Evolutionary conservation across 2,329 filamentous ascomycete species (phyloP), one percentile per base, ranked within the genome.

Genomic region (Teratosphaeria zuluensis): DNA sequence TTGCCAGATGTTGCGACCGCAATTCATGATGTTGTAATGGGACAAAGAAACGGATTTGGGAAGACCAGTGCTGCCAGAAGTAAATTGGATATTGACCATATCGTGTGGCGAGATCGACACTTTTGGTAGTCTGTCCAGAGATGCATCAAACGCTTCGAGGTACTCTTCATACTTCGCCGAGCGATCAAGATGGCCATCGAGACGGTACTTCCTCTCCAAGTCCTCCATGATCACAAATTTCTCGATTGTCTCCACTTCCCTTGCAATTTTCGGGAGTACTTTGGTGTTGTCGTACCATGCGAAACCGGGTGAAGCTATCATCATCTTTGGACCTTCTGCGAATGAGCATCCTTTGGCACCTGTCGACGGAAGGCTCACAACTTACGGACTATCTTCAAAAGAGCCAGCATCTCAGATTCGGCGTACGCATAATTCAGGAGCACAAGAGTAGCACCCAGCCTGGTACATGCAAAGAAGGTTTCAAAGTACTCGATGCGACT

Each of bases 361-460:
- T 12, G 28, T n/a, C 16, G 21, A 11, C 46, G 12, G 38, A 28
- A 7, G 33, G 33, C 8, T 11, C 51, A 33, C 46, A 24, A 69
- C 74, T 62, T 73, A 84, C 83, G 80, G 19, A 85, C 82, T 65
- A 87, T 86, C 57, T 81, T 79, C 31, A 89, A 72, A n/a, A 84
- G 84, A 67, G 87, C 85, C 70, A 83, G 78, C 51, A 86, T 83
- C 73, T 89, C 87, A 1, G 81, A 82, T 4, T 84, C 78, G 1
- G 86, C 89, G 68, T 89, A 89, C 0, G 86, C 89, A 73, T 89
- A 89, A 74, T 89, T 90, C 61, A 89, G 74, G 58, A 89, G 86
- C 33, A 89, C 86, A 55, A 89, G 73, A 48, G 67, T 64, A 42
- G 66, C 66, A n/a, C 66, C 66, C 16, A 68, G 57, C 24, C 61